These are phyloP conservation scores for Phytophthora fragariae DNA, from an alignment of 352 stramenopile species.

Conservation along the genomic window DNA sequence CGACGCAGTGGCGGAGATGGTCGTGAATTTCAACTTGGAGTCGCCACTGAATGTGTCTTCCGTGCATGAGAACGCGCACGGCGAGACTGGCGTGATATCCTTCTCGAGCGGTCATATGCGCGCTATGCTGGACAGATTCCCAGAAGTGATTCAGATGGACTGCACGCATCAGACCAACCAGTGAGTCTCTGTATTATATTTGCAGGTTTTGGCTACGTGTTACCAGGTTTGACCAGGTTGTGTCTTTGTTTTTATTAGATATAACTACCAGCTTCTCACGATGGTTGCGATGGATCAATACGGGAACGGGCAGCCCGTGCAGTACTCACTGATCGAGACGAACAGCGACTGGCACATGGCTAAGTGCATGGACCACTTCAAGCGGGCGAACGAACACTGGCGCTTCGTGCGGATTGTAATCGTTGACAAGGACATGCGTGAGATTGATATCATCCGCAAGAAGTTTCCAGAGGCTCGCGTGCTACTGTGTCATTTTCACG, in stretches of 20 bases:
- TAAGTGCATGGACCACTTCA: conserved; percentile 15
- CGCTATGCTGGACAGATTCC: conserved; percentile 9
- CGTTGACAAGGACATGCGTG: conserved; percentile 20
- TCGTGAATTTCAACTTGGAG: conserved; percentile 17
- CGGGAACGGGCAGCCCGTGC: background rate
- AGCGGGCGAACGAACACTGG: conserved; percentile 20
- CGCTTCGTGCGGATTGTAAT: conserved; percentile 13
- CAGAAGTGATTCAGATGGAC: conserved; percentile 9
- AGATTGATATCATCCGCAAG: background rate
- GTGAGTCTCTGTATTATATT: too few relatives aligned
- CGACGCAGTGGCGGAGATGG: conserved; percentile 15
- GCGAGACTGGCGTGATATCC: conserved; percentile 16
- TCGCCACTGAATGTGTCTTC: conserved; percentile 5
- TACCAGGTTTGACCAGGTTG: conserved; percentile 6
- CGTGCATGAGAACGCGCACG: conserved; percentile 8
- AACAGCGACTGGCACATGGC: conserved; percentile 15
- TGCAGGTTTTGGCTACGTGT: too few relatives aligned
- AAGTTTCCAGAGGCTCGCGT: conserved; percentile 4
- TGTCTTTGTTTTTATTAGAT: background rate
- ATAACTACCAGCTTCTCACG: conserved; percentile 22
- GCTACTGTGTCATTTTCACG: conserved; percentile 15
- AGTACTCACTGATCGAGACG: conserved; percentile 19
- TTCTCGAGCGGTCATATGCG: conserved; percentile 10
- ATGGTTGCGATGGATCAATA: conserved; percentile 22
- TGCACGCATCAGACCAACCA: background rate